These are phyloP conservation scores for Hamamelis virginiana DNA, from an alignment of 164 flowering plant species.

Conservation along the genomic window DNA sequence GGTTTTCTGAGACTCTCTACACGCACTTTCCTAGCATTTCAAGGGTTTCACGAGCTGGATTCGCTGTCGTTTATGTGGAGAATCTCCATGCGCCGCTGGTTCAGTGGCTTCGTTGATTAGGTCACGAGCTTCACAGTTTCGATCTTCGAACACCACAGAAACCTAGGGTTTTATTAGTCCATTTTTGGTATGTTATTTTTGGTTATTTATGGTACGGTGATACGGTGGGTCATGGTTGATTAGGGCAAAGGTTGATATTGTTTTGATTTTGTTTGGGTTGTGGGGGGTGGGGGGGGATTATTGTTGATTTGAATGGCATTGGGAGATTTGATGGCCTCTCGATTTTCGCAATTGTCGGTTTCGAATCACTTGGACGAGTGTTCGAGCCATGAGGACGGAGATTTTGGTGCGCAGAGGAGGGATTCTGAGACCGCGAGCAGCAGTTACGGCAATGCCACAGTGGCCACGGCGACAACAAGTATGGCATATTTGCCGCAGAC, in stretches of 20 bases:
- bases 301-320: slow-evolving; percentile 79
- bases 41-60: slow-evolving; percentile 68
- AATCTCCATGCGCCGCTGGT: slow-evolving; percentile 84
- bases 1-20: slow-evolving; percentile 8
- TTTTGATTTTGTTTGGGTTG: not conserved
- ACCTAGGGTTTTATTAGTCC: too few relatives aligned
- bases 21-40: slow-evolving; percentile 1
- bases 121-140: not conserved
- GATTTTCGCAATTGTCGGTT: slow-evolving; percentile 65
- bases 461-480: slow-evolving; percentile 40
- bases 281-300: slow-evolving; percentile 5
- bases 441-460: slow-evolving; percentile 34
- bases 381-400: slow-evolving; percentile 36
- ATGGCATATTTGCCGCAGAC: slow-evolving; percentile 85
- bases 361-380: slow-evolving; percentile 62
- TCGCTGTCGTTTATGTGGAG: slow-evolving; percentile 40
- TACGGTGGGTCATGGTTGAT: slow-evolving; percentile 11
- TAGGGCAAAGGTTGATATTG: slow-evolving; percentile 32
- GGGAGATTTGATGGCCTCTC: slow-evolving; percentile 90
- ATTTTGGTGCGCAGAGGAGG: slow-evolving; percentile 32
- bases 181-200: not conserved
- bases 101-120: slow-evolving; percentile 79
- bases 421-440: slow-evolving; percentile 58
- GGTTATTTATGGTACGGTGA: too few relatives aligned
- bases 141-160: too few relatives aligned